Percentiles rank a stretch among this genome's conserved stretches.
These are phyloP conservation scores for Flueggea neowawraea DNA, from an alignment of 441 rosid genomes.

Conservation along the genomic window DNA sequence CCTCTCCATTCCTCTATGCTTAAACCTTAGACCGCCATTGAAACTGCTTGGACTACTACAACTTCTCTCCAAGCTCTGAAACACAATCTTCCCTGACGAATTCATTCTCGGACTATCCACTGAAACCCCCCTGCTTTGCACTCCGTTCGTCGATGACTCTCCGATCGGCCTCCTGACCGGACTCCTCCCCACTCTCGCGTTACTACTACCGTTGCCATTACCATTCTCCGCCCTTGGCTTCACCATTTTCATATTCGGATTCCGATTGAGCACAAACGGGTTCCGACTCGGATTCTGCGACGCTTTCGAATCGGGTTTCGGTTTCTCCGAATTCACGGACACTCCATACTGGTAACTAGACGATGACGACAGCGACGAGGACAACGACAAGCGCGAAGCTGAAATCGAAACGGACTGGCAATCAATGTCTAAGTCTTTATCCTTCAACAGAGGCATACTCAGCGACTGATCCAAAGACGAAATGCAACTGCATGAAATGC, in stretches of 20 bases:
- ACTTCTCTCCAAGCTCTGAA: conserved; percentile 84
- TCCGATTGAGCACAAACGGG: conserved; percentile 34
- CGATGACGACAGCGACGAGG: conserved; percentile 38
- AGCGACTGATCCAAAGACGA: conserved; percentile 40
- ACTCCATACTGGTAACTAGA: conserved; percentile 1
- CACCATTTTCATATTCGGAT: conserved; percentile 59
- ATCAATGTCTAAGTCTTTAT: conserved; percentile 27
- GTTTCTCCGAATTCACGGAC: conserved; percentile 83
- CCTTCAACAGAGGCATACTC: conserved; percentile 66
- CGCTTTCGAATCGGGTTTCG: conserved; percentile 21
- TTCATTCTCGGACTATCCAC: conserved; percentile 90
- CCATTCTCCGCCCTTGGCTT: conserved; percentile 31
- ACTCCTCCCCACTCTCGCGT: conserved; percentile 47
- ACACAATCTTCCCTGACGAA: conserved; percentile 89
- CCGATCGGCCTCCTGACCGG: conserved; percentile 27
- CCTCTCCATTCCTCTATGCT: conserved; percentile 89
- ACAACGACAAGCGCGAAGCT: conserved; percentile 75
- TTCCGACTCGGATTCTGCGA: conserved; percentile 25
- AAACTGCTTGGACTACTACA: conserved; percentile 97
- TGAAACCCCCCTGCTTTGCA: conserved; percentile 57
- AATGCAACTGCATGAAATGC: conserved; percentile 21
- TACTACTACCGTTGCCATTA: not conserved
- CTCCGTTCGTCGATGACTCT: no score
- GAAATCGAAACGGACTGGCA: conserved; percentile 64
- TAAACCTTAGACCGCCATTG: conserved; percentile 74